These are phyloP conservation scores for Pythium plurisporium DNA, from an alignment of 352 stramenopile species.

Conservation along the genomic window DNA sequence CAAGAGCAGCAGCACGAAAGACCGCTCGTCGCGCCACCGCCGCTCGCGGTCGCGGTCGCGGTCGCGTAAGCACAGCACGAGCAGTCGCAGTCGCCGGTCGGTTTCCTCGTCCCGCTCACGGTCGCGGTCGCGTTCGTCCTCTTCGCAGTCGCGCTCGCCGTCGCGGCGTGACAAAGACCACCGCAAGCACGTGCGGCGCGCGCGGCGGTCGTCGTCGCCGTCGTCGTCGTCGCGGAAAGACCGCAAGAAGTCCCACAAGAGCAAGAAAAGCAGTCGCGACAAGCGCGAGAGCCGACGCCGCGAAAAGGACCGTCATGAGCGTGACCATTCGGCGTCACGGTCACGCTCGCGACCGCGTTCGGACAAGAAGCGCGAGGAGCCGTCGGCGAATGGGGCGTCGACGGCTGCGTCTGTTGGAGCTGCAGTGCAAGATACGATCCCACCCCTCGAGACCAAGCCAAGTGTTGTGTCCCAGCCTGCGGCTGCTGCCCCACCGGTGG, in stretches of 20 bases:
- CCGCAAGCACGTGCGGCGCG: slow-evolving; percentile 16
- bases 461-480: neutral
- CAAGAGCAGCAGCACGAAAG: slow-evolving; percentile 11
- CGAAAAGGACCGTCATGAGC: neutral
- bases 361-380: neutral
- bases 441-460: neutral
- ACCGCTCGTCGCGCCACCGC: slow-evolving; percentile 6
- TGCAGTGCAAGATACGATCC: neutral
- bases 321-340: slow-evolving; percentile 13
- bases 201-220: slow-evolving; percentile 17
- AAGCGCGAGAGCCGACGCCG: slow-evolving; percentile 6
- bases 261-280: slow-evolving; percentile 6
- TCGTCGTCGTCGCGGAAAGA: slow-evolving; percentile 12
- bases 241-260: slow-evolving; percentile 15
- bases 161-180: slow-evolving; percentile 17
- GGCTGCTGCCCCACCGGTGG: neutral
- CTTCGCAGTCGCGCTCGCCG: slow-evolving; percentile 4
- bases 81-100: neutral
- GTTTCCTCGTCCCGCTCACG: slow-evolving; percentile 9
- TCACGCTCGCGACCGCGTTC: slow-evolving; percentile 27
- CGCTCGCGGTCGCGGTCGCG: slow-evolving; percentile 10
- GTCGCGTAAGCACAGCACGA: neutral
- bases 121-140: neutral
- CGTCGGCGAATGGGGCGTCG: neutral
- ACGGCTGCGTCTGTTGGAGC: neutral